phyloP scores from a whole-genome alignment of 148 eudicot species.

The Simmondsia chinensis region DNA sequence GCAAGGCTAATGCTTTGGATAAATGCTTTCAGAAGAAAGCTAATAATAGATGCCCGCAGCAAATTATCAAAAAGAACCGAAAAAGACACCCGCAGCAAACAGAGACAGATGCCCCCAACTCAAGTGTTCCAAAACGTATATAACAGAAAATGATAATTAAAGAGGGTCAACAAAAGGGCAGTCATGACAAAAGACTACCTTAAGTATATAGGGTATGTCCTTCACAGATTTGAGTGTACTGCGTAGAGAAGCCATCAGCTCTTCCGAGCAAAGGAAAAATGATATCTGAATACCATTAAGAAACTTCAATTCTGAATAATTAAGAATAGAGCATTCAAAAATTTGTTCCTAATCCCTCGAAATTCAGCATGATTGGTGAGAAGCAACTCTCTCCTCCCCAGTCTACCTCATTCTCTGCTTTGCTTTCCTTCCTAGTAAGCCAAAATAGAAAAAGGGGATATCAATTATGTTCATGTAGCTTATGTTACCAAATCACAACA shows the following conservation, averaged over 20 bases:
- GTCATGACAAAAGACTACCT: slow-evolving; percentile 49
- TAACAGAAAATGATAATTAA: background rate
- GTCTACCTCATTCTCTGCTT: no score
- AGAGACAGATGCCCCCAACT: background rate
- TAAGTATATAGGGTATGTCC: slow-evolving; percentile 77
- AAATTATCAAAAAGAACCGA: no score
- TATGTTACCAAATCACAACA: background rate
- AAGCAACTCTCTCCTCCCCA: no score
- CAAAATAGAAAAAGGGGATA: no score
- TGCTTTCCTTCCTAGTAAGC: no score
- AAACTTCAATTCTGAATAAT: slow-evolving; percentile 7
- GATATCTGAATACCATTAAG: slow-evolving; percentile 65
- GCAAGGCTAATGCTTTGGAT: no score
- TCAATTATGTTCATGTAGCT: no score
- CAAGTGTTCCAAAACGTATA: background rate
- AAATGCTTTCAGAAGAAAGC: no score
- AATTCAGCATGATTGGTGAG: no score
- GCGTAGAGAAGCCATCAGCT: slow-evolving; percentile 65
- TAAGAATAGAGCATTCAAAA: background rate
- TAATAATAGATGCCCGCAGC: no score
- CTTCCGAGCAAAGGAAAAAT: slow-evolving; percentile 71
- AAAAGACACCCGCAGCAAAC: no score
- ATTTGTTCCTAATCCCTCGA: background rate
- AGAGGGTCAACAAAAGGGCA: background rate
- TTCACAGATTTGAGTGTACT: slow-evolving; percentile 75